Evolutionary conservation across 2,329 filamentous ascomycete species (phyloP).

Genomic region (Cladorrhinum sp.): DNA sequence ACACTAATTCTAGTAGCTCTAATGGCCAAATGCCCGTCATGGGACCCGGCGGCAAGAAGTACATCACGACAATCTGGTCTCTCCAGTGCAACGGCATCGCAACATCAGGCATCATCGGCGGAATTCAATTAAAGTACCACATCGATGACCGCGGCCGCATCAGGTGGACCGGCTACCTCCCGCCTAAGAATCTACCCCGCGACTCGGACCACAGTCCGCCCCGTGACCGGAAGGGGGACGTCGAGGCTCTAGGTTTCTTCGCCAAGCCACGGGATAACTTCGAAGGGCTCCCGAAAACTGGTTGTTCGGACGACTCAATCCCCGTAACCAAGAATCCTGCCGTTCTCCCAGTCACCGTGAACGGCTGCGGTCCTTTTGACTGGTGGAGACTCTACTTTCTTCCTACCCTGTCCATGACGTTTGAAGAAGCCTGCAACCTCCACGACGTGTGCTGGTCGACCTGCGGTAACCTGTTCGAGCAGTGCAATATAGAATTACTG

Average conservation of each 20-base stretch:
- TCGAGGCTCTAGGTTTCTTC: slow-evolving; percentile 8
- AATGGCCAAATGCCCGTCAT: slow-evolving; percentile 13
- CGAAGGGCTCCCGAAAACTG: not conserved
- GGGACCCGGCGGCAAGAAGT: not conserved
- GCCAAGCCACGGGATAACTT: not conserved
- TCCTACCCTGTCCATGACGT: slow-evolving; percentile 9
- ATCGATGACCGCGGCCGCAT: slow-evolving; percentile 4
- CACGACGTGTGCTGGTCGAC: slow-evolving; percentile 11
- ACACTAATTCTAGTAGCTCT: not conserved
- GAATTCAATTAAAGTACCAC: slow-evolving; percentile 7
- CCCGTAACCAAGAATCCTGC: not conserved
- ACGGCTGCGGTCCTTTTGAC: slow-evolving; percentile 12
- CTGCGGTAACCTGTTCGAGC: not conserved
- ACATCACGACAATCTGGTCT: slow-evolving; percentile 15
- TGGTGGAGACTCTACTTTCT: slow-evolving; percentile 12
- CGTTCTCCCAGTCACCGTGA: not conserved
- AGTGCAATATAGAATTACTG: not conserved
- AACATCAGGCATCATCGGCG: slow-evolving; percentile 13
- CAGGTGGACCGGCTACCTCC: not conserved
- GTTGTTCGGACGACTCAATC: not conserved
- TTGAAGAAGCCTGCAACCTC: slow-evolving; percentile 9
- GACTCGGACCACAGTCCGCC: slow-evolving; percentile 5
- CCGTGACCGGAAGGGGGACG: not conserved
- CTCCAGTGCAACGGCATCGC: slow-evolving; percentile 12
- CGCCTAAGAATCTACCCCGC: not conserved